These are phyloP conservation scores for Neoboletus subvelutipes DNA, from an alignment of 768 basidiomycete species.

Conservation along the genomic window DNA sequence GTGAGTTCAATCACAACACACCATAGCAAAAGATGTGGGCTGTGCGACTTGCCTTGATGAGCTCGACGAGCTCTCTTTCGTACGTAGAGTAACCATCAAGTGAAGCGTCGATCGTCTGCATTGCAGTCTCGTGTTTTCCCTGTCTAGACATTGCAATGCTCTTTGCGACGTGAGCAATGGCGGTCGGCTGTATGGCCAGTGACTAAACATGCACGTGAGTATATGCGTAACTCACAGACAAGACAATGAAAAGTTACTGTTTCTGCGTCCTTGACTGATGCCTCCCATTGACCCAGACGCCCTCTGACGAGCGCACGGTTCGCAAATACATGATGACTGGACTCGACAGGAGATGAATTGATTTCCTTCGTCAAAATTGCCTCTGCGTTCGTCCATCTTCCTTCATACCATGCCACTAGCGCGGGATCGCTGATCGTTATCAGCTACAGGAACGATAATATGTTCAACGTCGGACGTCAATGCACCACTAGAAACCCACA, in stretches of 20 bases:
- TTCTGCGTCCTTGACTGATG: neutral
- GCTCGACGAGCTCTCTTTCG: neutral
- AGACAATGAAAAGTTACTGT: neutral
- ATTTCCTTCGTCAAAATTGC: neutral
- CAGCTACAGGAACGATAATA: too few relatives aligned
- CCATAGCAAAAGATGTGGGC: neutral
- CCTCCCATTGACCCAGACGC: neutral
- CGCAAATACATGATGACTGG: neutral
- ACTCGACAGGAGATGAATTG: neutral
- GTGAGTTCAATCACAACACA: neutral
- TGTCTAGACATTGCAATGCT: neutral
- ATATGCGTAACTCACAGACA: neutral
- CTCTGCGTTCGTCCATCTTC: neutral
- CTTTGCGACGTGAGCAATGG: too few relatives aligned
- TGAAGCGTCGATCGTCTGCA: neutral
- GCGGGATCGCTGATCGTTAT: neutral
- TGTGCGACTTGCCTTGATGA: neutral
- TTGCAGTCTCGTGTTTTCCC: neutral
- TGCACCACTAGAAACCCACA: too few relatives aligned
- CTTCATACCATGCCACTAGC: neutral
- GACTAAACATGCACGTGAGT: neutral
- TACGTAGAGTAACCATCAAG: neutral
- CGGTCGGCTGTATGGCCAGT: neutral
- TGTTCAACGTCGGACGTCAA: neutral
- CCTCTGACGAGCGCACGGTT: neutral